Percentiles rank a stretch among this genome's conserved stretches.
phyloP scores from a whole-genome alignment of 78 protist species.

The Protostelium mycophagum region DNA sequence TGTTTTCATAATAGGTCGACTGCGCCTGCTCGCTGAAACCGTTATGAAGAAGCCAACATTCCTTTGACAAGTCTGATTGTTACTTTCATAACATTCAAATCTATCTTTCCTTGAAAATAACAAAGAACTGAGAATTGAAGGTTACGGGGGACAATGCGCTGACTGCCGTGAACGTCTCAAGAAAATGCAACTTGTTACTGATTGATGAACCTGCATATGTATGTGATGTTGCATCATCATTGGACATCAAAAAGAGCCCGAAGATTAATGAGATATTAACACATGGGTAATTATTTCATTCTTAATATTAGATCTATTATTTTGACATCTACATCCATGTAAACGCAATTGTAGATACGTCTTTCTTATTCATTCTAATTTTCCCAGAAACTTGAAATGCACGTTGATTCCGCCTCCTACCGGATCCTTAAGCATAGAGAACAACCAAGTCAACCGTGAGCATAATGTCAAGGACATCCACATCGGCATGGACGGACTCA shows the following conservation, averaged over 20 bases:
- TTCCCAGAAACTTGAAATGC: too few relatives aligned
- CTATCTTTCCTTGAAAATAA: not conserved
- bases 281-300: not conserved
- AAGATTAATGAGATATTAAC: not conserved
- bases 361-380: too few relatives aligned
- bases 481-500: not conserved
- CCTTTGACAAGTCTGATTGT: too few relatives aligned
- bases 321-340: not conserved
- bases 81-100: too few relatives aligned
- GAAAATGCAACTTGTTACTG: constrained; percentile 59
- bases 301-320: not conserved
- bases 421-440: too few relatives aligned
- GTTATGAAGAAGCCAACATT: too few relatives aligned
- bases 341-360: too few relatives aligned
- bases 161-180: constrained; percentile 85
- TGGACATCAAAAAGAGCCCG: not conserved
- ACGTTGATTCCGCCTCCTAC: too few relatives aligned
- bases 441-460: not conserved
- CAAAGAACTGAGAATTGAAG: not conserved
- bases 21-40: too few relatives aligned
- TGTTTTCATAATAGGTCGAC: too few relatives aligned
- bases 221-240: not conserved
- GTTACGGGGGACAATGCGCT: constrained; percentile 80
- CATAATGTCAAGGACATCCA: too few relatives aligned
- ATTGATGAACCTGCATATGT: not conserved